Percentiles rank a stretch among this genome's conserved stretches.
Conservation (phyloP, 2,329 filamentous ascomycete species). For the Clonostachys rosea region DNA sequence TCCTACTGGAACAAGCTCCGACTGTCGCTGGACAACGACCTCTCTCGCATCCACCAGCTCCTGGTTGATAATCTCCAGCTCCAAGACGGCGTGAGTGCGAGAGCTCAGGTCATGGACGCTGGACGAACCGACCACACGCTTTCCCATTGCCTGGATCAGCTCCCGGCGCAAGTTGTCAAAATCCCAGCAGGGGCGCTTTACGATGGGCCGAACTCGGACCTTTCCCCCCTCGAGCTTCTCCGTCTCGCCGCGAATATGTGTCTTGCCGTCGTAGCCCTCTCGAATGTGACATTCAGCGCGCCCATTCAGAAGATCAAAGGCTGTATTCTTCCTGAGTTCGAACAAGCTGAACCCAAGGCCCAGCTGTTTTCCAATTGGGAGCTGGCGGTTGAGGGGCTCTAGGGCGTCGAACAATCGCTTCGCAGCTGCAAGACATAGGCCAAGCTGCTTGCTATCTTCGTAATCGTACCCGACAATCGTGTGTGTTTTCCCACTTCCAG, state of each 20-base stretch:
- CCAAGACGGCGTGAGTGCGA: slow-evolving; percentile 33
- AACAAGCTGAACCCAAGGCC: slow-evolving; percentile 31
- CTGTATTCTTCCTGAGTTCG: slow-evolving; percentile 32
- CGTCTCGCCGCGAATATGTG: slow-evolving; percentile 33
- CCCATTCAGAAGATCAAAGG: slow-evolving; percentile 33
- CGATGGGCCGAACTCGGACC: slow-evolving; percentile 32
- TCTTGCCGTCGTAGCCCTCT: slow-evolving; percentile 29
- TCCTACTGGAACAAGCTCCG: slow-evolving; percentile 35
- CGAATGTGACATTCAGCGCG: slow-evolving; percentile 29
- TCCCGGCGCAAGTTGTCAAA: slow-evolving; percentile 21
- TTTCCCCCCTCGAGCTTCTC: slow-evolving; percentile 30
- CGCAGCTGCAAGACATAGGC: slow-evolving; percentile 27
- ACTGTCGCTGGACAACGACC: slow-evolving; percentile 31
- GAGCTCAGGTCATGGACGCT: slow-evolving; percentile 36
- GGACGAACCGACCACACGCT: slow-evolving; percentile 26
- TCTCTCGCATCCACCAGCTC: slow-evolving; percentile 25
- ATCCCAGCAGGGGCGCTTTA: slow-evolving; percentile 22
- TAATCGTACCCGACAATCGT: slow-evolving; percentile 37
- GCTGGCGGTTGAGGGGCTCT: slow-evolving; percentile 11
- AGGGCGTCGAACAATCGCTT: slow-evolving; percentile 17
- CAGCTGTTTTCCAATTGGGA: slow-evolving; percentile 6
- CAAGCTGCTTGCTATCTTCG: slow-evolving; percentile 21
- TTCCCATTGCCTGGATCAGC: slow-evolving; percentile 18
- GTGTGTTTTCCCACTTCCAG: slow-evolving; percentile 41
- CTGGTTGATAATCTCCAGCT: slow-evolving; percentile 32